phyloP scores from a whole-genome alignment of 2,329 filamentous ascomycete genomes.

The Trichoderma koningii region DNA sequence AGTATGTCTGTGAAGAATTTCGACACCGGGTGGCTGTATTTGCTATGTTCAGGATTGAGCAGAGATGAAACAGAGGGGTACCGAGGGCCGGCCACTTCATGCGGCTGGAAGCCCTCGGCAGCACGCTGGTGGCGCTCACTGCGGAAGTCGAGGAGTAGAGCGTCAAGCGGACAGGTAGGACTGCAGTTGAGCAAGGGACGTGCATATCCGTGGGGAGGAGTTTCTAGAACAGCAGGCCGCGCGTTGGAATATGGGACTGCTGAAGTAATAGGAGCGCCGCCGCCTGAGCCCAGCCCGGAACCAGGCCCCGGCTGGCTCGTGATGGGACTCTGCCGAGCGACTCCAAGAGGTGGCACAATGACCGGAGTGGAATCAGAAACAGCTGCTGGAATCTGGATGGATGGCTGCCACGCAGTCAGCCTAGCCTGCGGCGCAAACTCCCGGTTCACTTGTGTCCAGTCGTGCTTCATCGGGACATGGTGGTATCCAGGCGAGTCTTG shows the following conservation, averaged over 20 bases:
- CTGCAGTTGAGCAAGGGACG: conserved; percentile 58
- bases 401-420: conserved; percentile 10
- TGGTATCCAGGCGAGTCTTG: conserved; percentile 50
- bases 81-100: conserved; percentile 71
- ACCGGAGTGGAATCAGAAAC: conserved; percentile 13
- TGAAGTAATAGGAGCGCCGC: background rate
- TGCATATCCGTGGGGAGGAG: conserved; percentile 32
- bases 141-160: conserved; percentile 78
- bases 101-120: conserved; percentile 62
- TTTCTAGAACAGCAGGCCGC: background rate
- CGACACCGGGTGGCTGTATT: conserved; percentile 73
- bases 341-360: conserved; percentile 2
- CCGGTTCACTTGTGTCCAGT: conserved; percentile 44
- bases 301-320: conserved; percentile 53
- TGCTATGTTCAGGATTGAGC: conserved; percentile 66
- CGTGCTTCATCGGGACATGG: conserved; percentile 54
- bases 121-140: conserved; percentile 67
- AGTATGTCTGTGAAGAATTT: conserved; percentile 86
- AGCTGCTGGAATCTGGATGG: conserved; percentile 3
- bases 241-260: background rate
- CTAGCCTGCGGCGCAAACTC: conserved; percentile 30
- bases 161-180: conserved; percentile 76
- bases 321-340: conserved; percentile 16
- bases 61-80: conserved; percentile 81
- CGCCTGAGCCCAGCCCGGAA: conserved; percentile 57